Evolutionary conservation across 2,329 filamentous ascomycete genomes (phyloP), one percentile per base, ranked within the genome.

Genomic region (Parasarocladium wereldwijsianum): DNA sequence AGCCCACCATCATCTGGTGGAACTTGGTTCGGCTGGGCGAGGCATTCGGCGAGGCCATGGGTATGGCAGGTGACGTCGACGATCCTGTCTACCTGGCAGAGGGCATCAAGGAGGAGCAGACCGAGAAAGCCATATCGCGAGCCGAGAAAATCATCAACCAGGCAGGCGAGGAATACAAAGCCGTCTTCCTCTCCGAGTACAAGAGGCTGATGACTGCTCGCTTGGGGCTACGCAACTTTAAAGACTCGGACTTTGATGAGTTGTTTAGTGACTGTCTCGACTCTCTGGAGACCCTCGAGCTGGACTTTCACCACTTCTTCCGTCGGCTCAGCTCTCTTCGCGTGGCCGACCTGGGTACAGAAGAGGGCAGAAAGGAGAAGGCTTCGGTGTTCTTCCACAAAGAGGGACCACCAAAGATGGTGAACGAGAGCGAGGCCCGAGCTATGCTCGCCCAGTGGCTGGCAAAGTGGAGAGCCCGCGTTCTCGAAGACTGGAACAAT

Each of bases 1-100:
- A 98, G 48, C 86, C 90, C 0, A 86, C 77, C 24, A 81, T 98
- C 34, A 90, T 98, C 46, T 98, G 90, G 90, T 98, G 90, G 90
- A 96, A 96, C 45, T 64, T 96, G 0, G 84, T 94, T 1, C 75
- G 90, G 2, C 67, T 98, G 0, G 90, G 85, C 34, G 90, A 98
- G 55, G 71, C 80, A 1, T 50, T 98, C 0, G 90, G 84, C 13
- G 90, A 96, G 53, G 62, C 93, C 2, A 72, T 98, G 33, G 90
- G 87, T 12, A 71, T 78, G 0, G 87, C 81, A 0, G 54, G 64
- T 2, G 58, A 62, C 21, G 75, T 87, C 18, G 86, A 98, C 44
- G 68, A 77, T 8, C 53, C 69, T 2, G 59, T 59, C 2, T 94
- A 93, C 43, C 55, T 81, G 5, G 61, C 70, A 7, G 66, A 83